Conservation (phyloP, 1,139 yeast species). For the Yamadazyma buinensis region DNA sequence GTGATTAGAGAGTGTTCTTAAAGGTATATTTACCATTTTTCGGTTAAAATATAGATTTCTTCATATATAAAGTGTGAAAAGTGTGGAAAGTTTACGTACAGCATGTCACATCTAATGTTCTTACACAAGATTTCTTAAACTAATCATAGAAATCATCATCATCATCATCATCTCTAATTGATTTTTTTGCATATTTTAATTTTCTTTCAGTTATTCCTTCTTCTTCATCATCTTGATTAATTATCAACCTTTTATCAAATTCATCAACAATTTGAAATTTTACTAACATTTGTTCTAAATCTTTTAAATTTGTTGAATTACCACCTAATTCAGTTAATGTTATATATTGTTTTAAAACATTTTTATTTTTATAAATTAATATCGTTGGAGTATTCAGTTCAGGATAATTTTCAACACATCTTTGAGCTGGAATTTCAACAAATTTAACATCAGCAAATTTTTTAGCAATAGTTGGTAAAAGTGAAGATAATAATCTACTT, state of each 20-base stretch:
- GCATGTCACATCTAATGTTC: too few relatives aligned
- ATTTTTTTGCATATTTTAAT: conserved; percentile 52
- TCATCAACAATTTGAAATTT: conserved; percentile 60
- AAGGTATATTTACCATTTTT: too few relatives aligned
- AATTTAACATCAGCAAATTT: conserved; percentile 81
- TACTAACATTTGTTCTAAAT: conserved; percentile 69
- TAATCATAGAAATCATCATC: conserved; percentile 30
- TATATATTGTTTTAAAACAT: conserved; percentile 73
- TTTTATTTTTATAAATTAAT: conserved; percentile 69
- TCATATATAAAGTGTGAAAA: too few relatives aligned
- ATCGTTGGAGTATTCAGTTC: conserved; percentile 88
- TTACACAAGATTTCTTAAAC: not conserved
- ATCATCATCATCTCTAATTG: conserved; percentile 39
- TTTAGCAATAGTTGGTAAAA: conserved; percentile 49
- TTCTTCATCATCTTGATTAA: conserved; percentile 58
- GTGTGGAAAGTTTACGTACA: too few relatives aligned
- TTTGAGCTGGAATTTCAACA: conserved; percentile 81
- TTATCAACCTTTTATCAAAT: conserved; percentile 60
- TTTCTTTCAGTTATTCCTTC: conserved; percentile 41
- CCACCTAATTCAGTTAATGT: conserved; percentile 86
- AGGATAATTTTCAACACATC: conserved; percentile 92
- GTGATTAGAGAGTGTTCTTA: too few relatives aligned
- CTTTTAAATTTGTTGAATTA: conserved; percentile 62
- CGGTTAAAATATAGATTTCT: too few relatives aligned
- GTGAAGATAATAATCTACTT: conserved; percentile 61